Percentiles rank a stretch among this genome's conserved stretches.
Evolutionary conservation across 352 stramenopile genomes (phyloP).

Genomic region (Phytophthora capsici): DNA sequence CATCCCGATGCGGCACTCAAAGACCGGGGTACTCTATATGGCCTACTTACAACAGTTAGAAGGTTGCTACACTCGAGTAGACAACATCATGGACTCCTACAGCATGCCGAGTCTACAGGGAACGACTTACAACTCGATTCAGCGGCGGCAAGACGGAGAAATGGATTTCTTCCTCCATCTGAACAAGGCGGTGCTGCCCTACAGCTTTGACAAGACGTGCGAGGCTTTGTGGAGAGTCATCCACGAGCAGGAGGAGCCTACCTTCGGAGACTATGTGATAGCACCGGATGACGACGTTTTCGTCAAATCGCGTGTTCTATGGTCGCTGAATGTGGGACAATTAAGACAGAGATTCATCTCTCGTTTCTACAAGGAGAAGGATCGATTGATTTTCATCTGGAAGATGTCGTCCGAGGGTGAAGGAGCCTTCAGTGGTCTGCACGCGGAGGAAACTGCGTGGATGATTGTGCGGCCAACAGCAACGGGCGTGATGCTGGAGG

Average conservation of each 20-base stretch:
- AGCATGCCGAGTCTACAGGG: conserved; percentile 11
- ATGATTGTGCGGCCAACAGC: conserved; percentile 7
- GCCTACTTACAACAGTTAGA: conserved; percentile 31
- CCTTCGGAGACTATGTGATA: background rate
- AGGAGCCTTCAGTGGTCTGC: conserved; percentile 22
- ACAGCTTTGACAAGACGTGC: conserved; percentile 15
- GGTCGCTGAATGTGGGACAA: background rate
- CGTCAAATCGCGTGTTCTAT: conserved; percentile 35
- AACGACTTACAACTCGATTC: conserved; percentile 10
- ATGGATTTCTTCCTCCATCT: conserved; percentile 29
- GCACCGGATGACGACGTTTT: conserved; percentile 28
- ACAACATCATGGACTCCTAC: conserved; percentile 19
- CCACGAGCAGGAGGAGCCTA: conserved; percentile 1
- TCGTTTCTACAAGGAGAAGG: conserved; percentile 39
- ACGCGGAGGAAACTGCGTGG: conserved; percentile 35
- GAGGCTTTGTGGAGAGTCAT: conserved; percentile 11
- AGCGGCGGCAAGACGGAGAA: conserved; percentile 4
- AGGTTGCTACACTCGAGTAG: conserved; percentile 19
- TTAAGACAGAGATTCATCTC: conserved; percentile 37
- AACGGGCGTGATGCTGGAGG: conserved; percentile 31
- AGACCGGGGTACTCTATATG: conserved; percentile 9
- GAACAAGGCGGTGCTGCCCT: conserved; percentile 19
- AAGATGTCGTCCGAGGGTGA: conserved; percentile 45
- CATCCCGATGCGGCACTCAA: background rate
- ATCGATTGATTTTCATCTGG: conserved; percentile 62